Evolutionary conservation across 2,329 filamentous ascomycete species (phyloP).

Genomic region (Fusarium sterilihyphosum): DNA sequence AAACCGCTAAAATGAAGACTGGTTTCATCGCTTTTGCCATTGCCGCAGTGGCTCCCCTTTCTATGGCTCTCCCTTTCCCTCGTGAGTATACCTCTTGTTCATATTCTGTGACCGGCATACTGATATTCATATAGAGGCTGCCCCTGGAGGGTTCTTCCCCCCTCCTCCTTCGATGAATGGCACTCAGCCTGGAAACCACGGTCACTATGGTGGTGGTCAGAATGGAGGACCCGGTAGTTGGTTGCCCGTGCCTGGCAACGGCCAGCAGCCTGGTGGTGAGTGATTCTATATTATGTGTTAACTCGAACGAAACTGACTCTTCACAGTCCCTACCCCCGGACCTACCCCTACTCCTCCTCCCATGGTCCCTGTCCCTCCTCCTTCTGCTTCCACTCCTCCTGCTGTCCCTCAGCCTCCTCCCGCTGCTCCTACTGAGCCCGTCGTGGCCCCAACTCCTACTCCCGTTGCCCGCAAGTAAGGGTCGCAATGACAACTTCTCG

Average conservation of each 20-base stretch:
- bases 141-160: conserved; percentile 7
- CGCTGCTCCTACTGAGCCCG: conserved; percentile 1
- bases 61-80: conserved; percentile 25
- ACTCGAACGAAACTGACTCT: not conserved
- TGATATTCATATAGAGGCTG: conserved; percentile 7
- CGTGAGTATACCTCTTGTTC: conserved; percentile 5
- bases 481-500: not conserved
- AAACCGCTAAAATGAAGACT: conserved; percentile 40
- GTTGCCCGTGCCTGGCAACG: conserved; percentile 7
- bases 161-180: conserved; percentile 6
- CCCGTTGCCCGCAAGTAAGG: conserved; percentile 18
- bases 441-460: conserved; percentile 18
- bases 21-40: conserved; percentile 30
- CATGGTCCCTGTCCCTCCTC: not conserved
- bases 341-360: conserved; percentile 9
- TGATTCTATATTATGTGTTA: not conserved
- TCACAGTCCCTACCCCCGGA: not conserved
- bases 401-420: not conserved
- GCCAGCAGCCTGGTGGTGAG: conserved; percentile 10
- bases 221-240: conserved; percentile 8
- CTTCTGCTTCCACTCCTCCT: conserved; percentile 1
- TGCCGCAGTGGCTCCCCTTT: conserved; percentile 30
- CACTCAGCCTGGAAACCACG: conserved; percentile 8
- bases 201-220: not conserved
- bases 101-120: not conserved